A percentile compares a stretch with the other conserved stretches of the same genome.
Conservation (phyloP, 2,329 filamentous ascomycete genomes). For the Stemphylium lycopersici region DNA sequence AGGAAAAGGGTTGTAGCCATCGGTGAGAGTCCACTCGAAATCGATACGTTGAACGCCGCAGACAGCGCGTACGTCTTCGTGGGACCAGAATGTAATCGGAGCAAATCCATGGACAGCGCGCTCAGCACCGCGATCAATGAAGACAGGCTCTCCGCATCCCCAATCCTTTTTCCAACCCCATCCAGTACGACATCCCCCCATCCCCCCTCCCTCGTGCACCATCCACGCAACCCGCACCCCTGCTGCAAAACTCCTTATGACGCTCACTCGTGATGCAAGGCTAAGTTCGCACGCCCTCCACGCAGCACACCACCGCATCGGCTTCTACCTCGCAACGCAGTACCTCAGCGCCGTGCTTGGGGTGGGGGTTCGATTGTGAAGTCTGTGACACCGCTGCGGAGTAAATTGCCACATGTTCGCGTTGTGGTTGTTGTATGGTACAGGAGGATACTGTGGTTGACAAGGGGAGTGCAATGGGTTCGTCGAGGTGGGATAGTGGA, state of each 20-base stretch:
- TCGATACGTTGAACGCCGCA: conserved; percentile 62
- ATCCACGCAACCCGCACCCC: conserved; percentile 56
- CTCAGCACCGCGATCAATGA: conserved; percentile 52
- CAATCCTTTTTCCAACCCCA: too few species aligned
- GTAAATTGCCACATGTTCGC: conserved; percentile 45
- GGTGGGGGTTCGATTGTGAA: conserved; percentile 58
- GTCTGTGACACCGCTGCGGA: conserved; percentile 48
- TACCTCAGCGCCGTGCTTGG: conserved; percentile 58
- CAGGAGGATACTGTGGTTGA: conserved; percentile 43
- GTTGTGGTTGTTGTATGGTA: conserved; percentile 63
- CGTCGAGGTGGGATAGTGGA: too few species aligned
- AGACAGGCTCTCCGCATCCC: too few species aligned
- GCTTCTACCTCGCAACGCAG: conserved; percentile 61
- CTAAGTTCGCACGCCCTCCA: conserved; percentile 54
- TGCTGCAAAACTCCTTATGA: conserved; percentile 46
- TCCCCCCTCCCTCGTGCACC: too few species aligned
- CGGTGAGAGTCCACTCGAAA: conserved; percentile 65
- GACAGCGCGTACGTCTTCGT: conserved; percentile 61
- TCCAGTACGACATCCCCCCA: too few species aligned
- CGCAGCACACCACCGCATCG: conserved; percentile 57
- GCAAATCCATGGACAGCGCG: conserved; percentile 58
- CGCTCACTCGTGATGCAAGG: conserved; percentile 21
- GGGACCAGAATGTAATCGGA: conserved; percentile 51
- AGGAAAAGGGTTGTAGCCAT: conserved; percentile 59
- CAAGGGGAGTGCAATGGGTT: too few species aligned